Percentiles rank a stretch among this genome's conserved stretches.
phyloP scores from a whole-genome alignment of 805 yeast genomes.

The Hanseniaspora guilliermondii region DNA sequence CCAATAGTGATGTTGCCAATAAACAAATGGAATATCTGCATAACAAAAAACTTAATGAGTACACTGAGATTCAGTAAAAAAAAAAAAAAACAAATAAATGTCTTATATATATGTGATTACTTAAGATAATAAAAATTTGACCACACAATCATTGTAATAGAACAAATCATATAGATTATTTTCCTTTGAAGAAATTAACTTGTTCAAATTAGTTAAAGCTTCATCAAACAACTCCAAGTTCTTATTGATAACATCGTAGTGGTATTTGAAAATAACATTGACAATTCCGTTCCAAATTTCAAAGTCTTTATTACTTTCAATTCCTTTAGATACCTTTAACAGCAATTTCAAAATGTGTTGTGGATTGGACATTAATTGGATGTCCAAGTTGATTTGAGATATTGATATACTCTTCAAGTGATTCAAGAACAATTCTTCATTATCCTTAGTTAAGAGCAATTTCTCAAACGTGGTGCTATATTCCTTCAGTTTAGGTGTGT shows the following conservation, averaged over 20 bases:
- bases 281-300: slow-evolving; percentile 77
- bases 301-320: slow-evolving; percentile 43
- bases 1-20: not conserved
- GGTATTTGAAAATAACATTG: slow-evolving; percentile 58
- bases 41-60: not conserved
- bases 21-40: not conserved
- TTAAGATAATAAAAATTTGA: slow-evolving; percentile 33
- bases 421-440: slow-evolving; percentile 35
- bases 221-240: slow-evolving; percentile 32
- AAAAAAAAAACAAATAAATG: not conserved
- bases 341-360: slow-evolving; percentile 58
- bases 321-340: slow-evolving; percentile 51
- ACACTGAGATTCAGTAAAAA: not conserved
- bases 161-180: slow-evolving; percentile 51
- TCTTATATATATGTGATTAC: slow-evolving; percentile 8
- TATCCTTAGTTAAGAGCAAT: slow-evolving; percentile 26
- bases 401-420: slow-evolving; percentile 56
- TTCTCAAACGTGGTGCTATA: slow-evolving; percentile 27
- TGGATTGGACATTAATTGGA: slow-evolving; percentile 57
- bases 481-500: slow-evolving; percentile 52
- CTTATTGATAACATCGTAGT: slow-evolving; percentile 61
- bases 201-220: slow-evolving; percentile 41
- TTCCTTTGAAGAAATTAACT: slow-evolving; percentile 31
- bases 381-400: slow-evolving; percentile 69
- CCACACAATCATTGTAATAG: slow-evolving; percentile 72